Conservation (phyloP, 1,284 basidiomycete species). For the Cystobasidium pallidum region DNA sequence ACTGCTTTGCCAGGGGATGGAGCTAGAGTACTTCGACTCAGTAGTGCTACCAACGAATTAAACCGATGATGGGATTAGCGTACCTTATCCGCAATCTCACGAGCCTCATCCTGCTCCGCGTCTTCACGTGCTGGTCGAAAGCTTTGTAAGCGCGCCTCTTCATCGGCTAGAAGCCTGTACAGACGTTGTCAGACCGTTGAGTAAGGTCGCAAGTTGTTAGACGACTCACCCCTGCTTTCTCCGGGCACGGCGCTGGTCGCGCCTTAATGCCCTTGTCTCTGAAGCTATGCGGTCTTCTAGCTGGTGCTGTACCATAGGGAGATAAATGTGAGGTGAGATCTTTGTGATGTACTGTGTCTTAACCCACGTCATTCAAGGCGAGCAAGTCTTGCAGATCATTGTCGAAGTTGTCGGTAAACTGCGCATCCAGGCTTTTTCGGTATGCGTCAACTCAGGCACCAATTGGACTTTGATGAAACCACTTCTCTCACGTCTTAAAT, state of each 20-base stretch:
- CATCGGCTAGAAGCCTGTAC: not conserved
- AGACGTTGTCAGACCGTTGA: too few species aligned
- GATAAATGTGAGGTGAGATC: not conserved
- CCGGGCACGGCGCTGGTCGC: not conserved
- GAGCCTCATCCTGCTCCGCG: slow-evolving; percentile 26
- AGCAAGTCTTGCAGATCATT: slow-evolving; percentile 13
- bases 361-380: not conserved
- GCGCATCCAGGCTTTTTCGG: not conserved
- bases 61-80: not conserved
- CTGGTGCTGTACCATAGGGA: not conserved
- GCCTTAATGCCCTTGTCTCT: slow-evolving; percentile 2
- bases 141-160: slow-evolving; percentile 14
- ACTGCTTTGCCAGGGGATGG: slow-evolving; percentile 17
- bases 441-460: not conserved
- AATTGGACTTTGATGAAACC: too few species aligned
- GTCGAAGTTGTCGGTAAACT: not conserved
- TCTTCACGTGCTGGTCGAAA: slow-evolving; percentile 22
- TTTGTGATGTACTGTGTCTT: not conserved
- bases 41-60: not conserved
- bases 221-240: slow-evolving; percentile 25
- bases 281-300: slow-evolving; percentile 13
- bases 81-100: slow-evolving; percentile 13
- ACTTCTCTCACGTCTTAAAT: not conserved
- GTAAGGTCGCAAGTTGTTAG: too few species aligned
- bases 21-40: not conserved